Percentiles rank a stretch among this genome's conserved stretches.
Evolutionary conservation across 108 stramenopile species (phyloP).

Genomic region (Pseudonitzschia pungens): DNA sequence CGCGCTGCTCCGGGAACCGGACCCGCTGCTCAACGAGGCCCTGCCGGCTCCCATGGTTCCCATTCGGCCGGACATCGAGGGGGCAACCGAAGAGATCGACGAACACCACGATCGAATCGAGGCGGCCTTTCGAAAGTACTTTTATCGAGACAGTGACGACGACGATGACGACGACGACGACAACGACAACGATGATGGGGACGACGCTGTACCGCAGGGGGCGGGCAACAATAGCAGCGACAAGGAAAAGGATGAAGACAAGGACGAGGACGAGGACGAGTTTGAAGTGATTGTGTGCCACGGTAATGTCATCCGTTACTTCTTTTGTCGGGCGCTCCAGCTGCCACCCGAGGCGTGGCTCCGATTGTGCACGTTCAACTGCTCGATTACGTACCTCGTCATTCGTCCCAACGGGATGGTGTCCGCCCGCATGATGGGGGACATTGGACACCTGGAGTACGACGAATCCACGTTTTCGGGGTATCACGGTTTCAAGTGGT

Average conservation of each 20-base stretch:
- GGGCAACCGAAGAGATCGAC: constrained; percentile 57
- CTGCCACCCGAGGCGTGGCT: constrained; percentile 92
- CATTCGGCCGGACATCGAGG: constrained; percentile 52
- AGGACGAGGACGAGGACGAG: constrained; percentile 55
- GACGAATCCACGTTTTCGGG: constrained; percentile 67
- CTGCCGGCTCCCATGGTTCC: constrained; percentile 78
- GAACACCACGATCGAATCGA: constrained; percentile 80
- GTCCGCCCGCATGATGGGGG: constrained; percentile 83
- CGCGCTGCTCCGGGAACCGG: constrained; percentile 45
- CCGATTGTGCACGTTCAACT: constrained; percentile 86
- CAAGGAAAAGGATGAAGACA: too few species aligned
- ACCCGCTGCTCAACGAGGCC: constrained; percentile 84
- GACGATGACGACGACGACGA: too few species aligned
- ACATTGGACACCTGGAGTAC: constrained; percentile 84
- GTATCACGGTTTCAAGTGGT: constrained; percentile 83
- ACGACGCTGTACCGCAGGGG: too few species aligned
- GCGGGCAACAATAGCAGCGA: too few species aligned
- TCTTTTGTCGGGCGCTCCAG: constrained; percentile 89
- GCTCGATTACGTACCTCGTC: constrained; percentile 81
- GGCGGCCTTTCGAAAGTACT: constrained; percentile 84
- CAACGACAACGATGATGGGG: too few species aligned
- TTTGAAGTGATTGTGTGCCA: constrained; percentile 94
- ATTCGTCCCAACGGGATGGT: constrained; percentile 83
- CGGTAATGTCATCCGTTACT: constrained; percentile 94
- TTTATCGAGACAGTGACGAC: constrained; percentile 63